A percentile compares a stretch with the other conserved stretches of the same genome.
Evolutionary conservation across 2,329 filamentous ascomycete species (phyloP).

Genomic region (Colletotrichum tabaci): DNA sequence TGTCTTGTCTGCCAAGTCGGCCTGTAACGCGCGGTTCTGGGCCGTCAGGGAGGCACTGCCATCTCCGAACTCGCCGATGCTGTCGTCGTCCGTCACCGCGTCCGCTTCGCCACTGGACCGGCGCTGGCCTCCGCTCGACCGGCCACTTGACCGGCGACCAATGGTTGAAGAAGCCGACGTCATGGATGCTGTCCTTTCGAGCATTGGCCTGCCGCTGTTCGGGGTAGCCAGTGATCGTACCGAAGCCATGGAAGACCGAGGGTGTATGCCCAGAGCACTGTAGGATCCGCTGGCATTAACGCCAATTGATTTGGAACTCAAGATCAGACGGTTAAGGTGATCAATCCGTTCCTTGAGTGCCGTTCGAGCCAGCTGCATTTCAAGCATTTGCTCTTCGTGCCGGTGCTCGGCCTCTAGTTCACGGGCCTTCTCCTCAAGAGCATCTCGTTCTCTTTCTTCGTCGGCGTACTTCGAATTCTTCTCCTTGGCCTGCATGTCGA

Average conservation of each 20-base stretch:
- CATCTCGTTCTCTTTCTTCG: constrained; percentile 73
- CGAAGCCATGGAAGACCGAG: constrained; percentile 67
- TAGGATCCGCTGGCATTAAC: constrained; percentile 86
- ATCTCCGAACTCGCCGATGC: constrained; percentile 86
- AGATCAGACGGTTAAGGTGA: constrained; percentile 93
- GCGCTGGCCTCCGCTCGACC: constrained; percentile 62
- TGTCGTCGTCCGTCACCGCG: constrained; percentile 76
- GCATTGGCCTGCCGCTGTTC: constrained; percentile 61
- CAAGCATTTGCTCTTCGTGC: constrained; percentile 97
- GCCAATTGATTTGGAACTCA: constrained; percentile 95
- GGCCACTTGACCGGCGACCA: constrained; percentile 66
- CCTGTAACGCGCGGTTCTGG: constrained; percentile 93
- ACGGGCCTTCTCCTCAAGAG: constrained; percentile 79
- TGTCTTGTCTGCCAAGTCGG: constrained; percentile 97
- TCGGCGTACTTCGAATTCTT: constrained; percentile 75
- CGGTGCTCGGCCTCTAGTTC: constrained; percentile 87
- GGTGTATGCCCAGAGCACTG: constrained; percentile 72
- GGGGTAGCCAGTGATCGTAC: constrained; percentile 79
- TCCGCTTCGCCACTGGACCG: constrained; percentile 59
- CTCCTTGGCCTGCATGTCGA: constrained; percentile 85
- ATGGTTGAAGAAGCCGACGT: constrained; percentile 75
- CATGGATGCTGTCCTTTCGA: constrained; percentile 78
- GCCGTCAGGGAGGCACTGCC: constrained; percentile 84
- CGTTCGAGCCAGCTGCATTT: constrained; percentile 97
- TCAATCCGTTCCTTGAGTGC: constrained; percentile 98